phyloP scores from a whole-genome alignment of 2,329 filamentous ascomycete species.

The Talaromyces sp. region DNA sequence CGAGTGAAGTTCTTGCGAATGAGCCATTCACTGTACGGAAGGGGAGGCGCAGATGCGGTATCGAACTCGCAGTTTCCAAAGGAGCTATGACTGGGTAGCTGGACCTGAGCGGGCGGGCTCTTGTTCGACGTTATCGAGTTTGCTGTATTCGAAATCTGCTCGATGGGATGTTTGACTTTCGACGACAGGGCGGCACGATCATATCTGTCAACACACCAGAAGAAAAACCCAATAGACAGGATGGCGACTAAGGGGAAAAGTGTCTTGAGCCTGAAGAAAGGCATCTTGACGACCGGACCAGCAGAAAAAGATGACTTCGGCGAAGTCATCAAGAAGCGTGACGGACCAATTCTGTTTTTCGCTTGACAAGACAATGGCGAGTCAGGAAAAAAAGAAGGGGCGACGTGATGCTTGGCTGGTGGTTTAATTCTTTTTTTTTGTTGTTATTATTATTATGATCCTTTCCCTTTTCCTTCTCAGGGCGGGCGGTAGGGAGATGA shows the following conservation, averaged over 20 bases:
- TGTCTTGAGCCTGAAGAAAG: constrained; percentile 38
- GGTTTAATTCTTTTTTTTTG: neutral
- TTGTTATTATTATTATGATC: constrained; percentile 2
- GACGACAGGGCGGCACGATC: constrained; percentile 34
- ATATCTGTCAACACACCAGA: constrained; percentile 40
- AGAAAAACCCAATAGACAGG: constrained; percentile 39
- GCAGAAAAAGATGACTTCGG: constrained; percentile 15
- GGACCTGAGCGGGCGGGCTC: constrained; percentile 22
- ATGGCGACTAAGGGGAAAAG: constrained; percentile 38
- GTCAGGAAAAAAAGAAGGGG: constrained; percentile 1
- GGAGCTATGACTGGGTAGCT: constrained; percentile 23
- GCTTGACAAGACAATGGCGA: neutral
- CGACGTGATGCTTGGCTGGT: neutral
- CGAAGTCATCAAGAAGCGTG: constrained; percentile 14
- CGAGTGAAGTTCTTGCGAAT: constrained; percentile 44
- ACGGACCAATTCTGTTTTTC: neutral
- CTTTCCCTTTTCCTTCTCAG: constrained; percentile 4
- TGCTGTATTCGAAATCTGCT: constrained; percentile 21
- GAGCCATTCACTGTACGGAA: constrained; percentile 42
- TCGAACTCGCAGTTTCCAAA: constrained; percentile 32
- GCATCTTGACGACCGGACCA: constrained; percentile 35
- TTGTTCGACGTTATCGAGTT: constrained; percentile 9
- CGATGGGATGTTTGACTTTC: constrained; percentile 36
- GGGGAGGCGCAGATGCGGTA: constrained; percentile 31
- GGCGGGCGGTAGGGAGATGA: neutral